Percentiles rank a stretch among this genome's conserved stretches.
Evolutionary conservation across 257 asterid genomes (phyloP).

Genomic region (Cinchona pubescens): DNA sequence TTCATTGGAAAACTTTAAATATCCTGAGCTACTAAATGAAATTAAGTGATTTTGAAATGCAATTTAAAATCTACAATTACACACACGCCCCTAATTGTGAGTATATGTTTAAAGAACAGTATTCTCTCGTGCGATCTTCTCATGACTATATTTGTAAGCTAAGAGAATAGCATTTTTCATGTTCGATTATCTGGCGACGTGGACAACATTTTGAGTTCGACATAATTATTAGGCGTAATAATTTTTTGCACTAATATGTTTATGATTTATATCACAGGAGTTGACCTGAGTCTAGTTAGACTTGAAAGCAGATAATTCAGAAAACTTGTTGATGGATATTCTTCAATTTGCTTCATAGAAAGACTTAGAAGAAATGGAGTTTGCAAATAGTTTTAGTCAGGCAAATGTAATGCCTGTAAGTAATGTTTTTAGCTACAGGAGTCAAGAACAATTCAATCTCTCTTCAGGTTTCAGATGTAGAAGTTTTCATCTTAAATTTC

Average conservation of each 20-base stretch:
- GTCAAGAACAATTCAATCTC: neutral
- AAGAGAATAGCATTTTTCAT: neutral
- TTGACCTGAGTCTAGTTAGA: neutral
- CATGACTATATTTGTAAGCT: neutral
- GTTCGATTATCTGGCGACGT: neutral
- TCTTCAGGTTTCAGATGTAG: constrained; percentile 11
- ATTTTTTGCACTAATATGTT: constrained; percentile 2
- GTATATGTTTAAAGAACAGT: too few species aligned
- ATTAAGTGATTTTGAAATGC: neutral
- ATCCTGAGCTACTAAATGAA: neutral
- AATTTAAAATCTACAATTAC: neutral
- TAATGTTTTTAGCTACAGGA: neutral
- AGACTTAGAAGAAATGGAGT: constrained; percentile 22
- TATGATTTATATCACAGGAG: constrained; percentile 1
- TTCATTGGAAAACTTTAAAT: neutral
- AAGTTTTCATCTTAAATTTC: constrained; percentile 7
- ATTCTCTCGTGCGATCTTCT: neutral
- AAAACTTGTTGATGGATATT: constrained; percentile 3
- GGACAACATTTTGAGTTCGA: neutral
- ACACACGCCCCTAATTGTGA: neutral
- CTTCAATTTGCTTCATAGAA: constrained; percentile 7
- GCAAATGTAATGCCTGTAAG: constrained; percentile 13
- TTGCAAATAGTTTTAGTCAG: constrained; percentile 14
- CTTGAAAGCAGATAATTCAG: neutral
- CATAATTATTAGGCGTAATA: neutral